Conservation (phyloP, 1,284 basidiomycete species). For the Abortiporus biennis region DNA sequence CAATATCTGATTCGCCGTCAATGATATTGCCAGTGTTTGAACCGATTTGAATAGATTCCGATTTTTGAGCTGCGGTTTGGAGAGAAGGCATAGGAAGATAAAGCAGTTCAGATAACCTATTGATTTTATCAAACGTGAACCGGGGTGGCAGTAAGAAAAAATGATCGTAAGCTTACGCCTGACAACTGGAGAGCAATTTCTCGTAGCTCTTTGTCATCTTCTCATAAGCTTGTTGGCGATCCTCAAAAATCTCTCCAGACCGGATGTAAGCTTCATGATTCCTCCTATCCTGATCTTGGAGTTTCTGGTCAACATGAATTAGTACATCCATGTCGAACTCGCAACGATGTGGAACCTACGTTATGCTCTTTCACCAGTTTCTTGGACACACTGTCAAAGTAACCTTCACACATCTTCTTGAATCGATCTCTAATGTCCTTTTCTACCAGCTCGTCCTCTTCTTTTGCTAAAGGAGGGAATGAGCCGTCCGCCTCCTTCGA, state of each 20-base stretch:
- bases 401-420: constrained; percentile 88
- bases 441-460: constrained; percentile 74
- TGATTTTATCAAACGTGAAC: not conserved
- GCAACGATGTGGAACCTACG: constrained; percentile 38
- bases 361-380: constrained; percentile 90
- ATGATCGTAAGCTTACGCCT: constrained; percentile 48
- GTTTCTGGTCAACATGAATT: constrained; percentile 44
- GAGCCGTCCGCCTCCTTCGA: constrained; percentile 29
- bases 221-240: constrained; percentile 97
- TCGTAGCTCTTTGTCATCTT: constrained; percentile 97
- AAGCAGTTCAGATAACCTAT: constrained; percentile 83
- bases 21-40: constrained; percentile 33
- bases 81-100: constrained; percentile 77
- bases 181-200: constrained; percentile 80
- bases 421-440: constrained; percentile 84
- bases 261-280: constrained; percentile 99
- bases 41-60: constrained; percentile 76
- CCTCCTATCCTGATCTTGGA: constrained; percentile 93
- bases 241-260: constrained; percentile 98
- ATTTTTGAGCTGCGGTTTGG: constrained; percentile 73
- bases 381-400: constrained; percentile 89
- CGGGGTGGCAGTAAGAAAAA: not conserved
- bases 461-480: constrained; percentile 38
- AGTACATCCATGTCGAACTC: not conserved
- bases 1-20: constrained; percentile 46